Percentiles rank a stretch among this genome's conserved stretches.
These are phyloP conservation scores for Sodiomyces alkalinus DNA, from an alignment of 2,329 filamentous ascomycete species.

Conservation along the genomic window DNA sequence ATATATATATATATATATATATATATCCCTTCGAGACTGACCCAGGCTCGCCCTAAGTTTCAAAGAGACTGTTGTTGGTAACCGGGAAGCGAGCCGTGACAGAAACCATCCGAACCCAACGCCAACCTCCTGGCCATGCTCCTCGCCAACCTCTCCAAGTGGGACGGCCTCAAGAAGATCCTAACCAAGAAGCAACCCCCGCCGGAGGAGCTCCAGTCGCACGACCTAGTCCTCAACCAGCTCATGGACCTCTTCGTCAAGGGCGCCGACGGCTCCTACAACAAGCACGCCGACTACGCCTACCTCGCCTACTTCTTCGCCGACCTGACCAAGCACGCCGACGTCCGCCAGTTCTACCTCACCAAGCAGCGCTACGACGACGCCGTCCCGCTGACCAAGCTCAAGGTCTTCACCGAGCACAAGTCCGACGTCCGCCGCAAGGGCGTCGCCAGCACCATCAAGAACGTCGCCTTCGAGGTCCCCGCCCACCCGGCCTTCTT, in stretches of 20 bases:
- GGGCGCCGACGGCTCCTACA: slow-evolving; percentile 68
- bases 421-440: slow-evolving; percentile 67
- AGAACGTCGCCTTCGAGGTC: slow-evolving; percentile 81
- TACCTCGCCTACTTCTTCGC: slow-evolving; percentile 92
- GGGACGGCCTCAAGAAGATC: slow-evolving; percentile 54
- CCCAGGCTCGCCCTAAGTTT: too few species aligned
- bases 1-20: too few species aligned
- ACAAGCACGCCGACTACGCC: slow-evolving; percentile 75
- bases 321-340: slow-evolving; percentile 70
- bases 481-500: slow-evolving; percentile 57
- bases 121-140: slow-evolving; percentile 83
- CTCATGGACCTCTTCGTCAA: slow-evolving; percentile 93
- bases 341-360: slow-evolving; percentile 62
- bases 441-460: slow-evolving; percentile 92
- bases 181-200: slow-evolving; percentile 51
- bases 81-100: neutral
- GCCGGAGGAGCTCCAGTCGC: slow-evolving; percentile 56
- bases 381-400: slow-evolving; percentile 79
- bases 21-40: too few species aligned
- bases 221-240: slow-evolving; percentile 69
- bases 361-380: slow-evolving; percentile 60
- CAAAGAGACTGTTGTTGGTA: too few species aligned
- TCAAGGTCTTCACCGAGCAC: slow-evolving; percentile 91
- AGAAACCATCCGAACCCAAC: slow-evolving; percentile 58
- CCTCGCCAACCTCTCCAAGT: slow-evolving; percentile 81